A percentile compares a stretch with the other conserved stretches of the same genome.
Conservation (phyloP, 129 eudicot genomes). For the Ambrosia artemisiifolia region DNA sequence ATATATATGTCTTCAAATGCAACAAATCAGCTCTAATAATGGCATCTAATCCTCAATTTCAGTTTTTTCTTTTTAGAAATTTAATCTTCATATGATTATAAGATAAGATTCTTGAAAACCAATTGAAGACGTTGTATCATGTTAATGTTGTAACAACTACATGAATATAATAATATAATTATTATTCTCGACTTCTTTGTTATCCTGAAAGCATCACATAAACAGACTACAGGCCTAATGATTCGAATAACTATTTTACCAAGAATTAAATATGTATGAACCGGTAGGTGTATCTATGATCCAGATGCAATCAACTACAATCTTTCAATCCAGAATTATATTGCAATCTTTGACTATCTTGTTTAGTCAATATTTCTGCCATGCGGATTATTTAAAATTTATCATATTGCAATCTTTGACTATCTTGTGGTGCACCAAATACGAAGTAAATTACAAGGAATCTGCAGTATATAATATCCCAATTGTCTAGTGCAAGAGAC, state of each 20-base stretch:
- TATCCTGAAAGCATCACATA: not conserved
- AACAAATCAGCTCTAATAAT: too few species aligned
- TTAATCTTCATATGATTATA: too few species aligned
- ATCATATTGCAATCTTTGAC: conserved; percentile 13
- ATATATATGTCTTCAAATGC: too few species aligned
- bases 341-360: not conserved
- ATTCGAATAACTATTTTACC: not conserved
- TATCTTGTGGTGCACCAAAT: conserved; percentile 1
- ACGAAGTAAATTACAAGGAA: conserved; percentile 8
- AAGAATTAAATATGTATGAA: not conserved
- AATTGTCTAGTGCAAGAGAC: too few species aligned
- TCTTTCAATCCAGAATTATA: not conserved
- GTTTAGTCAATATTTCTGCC: conserved; percentile 1
- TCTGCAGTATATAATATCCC: not conserved
- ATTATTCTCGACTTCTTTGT: not conserved
- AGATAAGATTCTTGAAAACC: too few species aligned
- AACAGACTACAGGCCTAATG: not conserved
- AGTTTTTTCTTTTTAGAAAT: too few species aligned
- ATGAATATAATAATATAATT: not conserved
- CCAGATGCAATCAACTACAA: conserved; percentile 1
- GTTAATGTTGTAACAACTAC: too few species aligned
- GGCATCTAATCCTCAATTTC: too few species aligned
- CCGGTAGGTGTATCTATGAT: conserved; percentile 13
- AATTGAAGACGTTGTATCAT: too few species aligned
- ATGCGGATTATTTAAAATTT: conserved; percentile 2